Base-by-base conservation (phyloP, 768 basidiomycete genomes). In the Megacollybia marginata region DNA sequence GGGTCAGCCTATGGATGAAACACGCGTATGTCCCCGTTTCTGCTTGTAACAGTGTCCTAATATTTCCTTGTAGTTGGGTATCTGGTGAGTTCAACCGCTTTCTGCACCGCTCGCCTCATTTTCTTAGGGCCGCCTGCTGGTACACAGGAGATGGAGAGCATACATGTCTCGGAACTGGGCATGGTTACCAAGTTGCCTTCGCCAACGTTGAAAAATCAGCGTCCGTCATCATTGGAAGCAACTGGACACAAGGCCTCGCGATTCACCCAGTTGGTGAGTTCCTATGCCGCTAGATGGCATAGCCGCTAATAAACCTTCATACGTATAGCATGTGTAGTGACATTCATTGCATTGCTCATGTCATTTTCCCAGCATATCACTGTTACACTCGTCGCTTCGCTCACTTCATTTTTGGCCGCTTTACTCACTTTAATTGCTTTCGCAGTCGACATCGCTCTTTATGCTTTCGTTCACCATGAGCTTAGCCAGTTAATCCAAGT, bases 361-460 rank as follows among this genome's bases (percentile, higher is more conserved):
- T 71, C 72, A 15, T 64, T 78, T 50, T 77, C 73, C 19, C 65
- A 70, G 49, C 75, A 78, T 56, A 62, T 77, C n/a, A 75, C 63
- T 33, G 63, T 77, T 19, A 64, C 73, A 12, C 66, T 79, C 46
- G 52, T 80, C 48, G 75, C 88, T 5, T 67, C 87, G 55, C 60
- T 79, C 43, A 65, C 83, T 50, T 73, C 88, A 11, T 86, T 87
- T 74, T 69, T 89, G 48, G 85, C 85, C 8, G 82, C 85, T 1
- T 52, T 75, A 18, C 60, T 91, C 42, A 78, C 86, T 2, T 67
- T 89, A 49, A 78, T 89, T 53, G 81, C 86, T 1, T 88, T 91
- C 59, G 76, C 78, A 38, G 79, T 86, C 62, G 87, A 92, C 62
- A 83, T 90, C 52, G 83, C 85, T 12, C 76, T 92, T 31, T 84